A percentile compares a stretch with the other conserved stretches of the same genome.
Conservation (phyloP, 768 basidiomycete species). For the Kondoa malvinella region DNA sequence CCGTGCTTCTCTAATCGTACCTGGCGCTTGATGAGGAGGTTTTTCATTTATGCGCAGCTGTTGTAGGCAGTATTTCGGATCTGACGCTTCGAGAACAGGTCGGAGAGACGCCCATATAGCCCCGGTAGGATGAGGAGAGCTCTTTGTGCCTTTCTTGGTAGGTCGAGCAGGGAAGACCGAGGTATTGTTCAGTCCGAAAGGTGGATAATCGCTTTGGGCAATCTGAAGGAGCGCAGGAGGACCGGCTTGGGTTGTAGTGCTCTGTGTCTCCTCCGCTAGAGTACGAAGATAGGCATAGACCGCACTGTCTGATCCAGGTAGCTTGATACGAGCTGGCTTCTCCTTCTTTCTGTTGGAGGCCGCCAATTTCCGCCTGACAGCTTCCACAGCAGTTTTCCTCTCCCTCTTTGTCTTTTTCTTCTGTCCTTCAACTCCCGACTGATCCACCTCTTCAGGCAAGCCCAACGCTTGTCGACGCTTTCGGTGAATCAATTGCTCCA, state of each 20-base stretch:
- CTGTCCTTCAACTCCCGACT: too few species aligned
- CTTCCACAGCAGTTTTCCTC: too few species aligned
- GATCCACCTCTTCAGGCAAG: not conserved
- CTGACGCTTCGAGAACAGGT: not conserved
- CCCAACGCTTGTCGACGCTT: not conserved
- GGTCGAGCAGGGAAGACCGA: not conserved
- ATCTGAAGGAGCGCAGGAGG: not conserved
- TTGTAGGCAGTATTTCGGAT: not conserved
- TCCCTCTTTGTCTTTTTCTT: too few species aligned
- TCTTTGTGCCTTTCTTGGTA: not conserved
- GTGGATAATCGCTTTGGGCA: not conserved
- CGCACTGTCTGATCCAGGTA: not conserved
- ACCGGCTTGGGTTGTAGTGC: not conserved
- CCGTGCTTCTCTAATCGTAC: too few species aligned
- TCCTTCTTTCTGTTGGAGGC: not conserved
- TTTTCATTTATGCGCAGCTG: too few species aligned
- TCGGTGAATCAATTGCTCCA: not conserved
- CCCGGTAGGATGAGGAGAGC: not conserved
- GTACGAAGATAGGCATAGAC: not conserved
- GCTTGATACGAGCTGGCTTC: not conserved
- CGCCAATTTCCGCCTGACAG: not conserved
- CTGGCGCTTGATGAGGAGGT: too few species aligned
- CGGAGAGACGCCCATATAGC: not conserved
- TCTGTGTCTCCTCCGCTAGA: not conserved
- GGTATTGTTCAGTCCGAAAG: not conserved